These are phyloP conservation scores for Scheffersomyces cryptocercus DNA, from an alignment of 1,139 yeast genomes.

Conservation along the genomic window DNA sequence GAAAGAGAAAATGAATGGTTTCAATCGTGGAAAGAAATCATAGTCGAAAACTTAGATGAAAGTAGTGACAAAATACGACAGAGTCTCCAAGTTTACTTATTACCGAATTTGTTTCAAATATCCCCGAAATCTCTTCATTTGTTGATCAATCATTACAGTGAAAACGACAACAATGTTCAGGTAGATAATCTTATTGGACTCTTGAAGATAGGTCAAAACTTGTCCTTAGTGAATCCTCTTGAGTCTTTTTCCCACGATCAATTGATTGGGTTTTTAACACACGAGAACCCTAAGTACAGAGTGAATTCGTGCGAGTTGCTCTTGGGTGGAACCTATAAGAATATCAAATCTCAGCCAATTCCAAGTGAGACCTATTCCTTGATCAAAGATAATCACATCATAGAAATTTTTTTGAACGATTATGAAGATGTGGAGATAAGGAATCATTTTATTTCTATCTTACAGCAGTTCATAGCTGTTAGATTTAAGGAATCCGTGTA, in stretches of 20 bases:
- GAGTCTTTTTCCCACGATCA: conserved; percentile 28
- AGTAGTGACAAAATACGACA: conserved; percentile 32
- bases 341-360: conserved; percentile 51
- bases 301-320: conserved; percentile 61
- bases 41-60: conserved; percentile 31
- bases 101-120: conserved; percentile 61
- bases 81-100: conserved; percentile 57
- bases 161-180: not conserved
- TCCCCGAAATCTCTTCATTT: conserved; percentile 30
- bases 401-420: conserved; percentile 59
- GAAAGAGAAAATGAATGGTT: conserved; percentile 46
- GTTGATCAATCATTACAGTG: conserved; percentile 26
- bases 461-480: conserved; percentile 55
- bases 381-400: conserved; percentile 32
- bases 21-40: conserved; percentile 48
- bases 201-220: conserved; percentile 63
- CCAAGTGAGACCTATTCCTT: conserved; percentile 42
- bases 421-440: conserved; percentile 63
- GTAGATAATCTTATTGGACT: conserved; percentile 28
- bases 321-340: conserved; percentile 51
- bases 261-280: conserved; percentile 43
- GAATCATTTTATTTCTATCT: conserved; percentile 58
- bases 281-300: conserved; percentile 48
- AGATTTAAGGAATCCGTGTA: conserved; percentile 70
- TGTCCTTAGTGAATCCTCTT: conserved; percentile 45